phyloP scores from a whole-genome alignment of 306 rosid species.

The Canavalia ensiformis region DNA sequence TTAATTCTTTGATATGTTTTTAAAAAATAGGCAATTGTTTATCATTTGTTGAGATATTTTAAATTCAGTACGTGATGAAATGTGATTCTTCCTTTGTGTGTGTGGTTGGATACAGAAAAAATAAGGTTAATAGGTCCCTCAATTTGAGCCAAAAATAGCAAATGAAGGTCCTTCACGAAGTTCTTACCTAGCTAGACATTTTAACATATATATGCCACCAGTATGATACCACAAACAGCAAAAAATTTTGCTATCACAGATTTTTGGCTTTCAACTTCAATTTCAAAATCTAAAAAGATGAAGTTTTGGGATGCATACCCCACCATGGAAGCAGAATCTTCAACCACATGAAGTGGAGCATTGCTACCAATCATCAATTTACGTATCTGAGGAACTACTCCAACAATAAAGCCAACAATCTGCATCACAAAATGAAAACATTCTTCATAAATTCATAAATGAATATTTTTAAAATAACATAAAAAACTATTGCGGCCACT shows the following conservation, averaged over 20 bases:
- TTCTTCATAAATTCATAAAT: background rate
- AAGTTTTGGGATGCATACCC: slow-evolving; percentile 64
- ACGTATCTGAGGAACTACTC: slow-evolving; percentile 64
- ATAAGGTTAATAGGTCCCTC: too few species aligned
- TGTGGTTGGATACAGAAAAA: too few species aligned
- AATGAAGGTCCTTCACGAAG: too few species aligned
- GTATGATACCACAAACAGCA: too few species aligned
- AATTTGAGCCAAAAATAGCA: too few species aligned
- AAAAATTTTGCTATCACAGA: background rate
- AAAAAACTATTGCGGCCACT: background rate
- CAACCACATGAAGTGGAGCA: slow-evolving; percentile 82
- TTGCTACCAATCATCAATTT: slow-evolving; percentile 60
- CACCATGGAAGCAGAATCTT: slow-evolving; percentile 68
- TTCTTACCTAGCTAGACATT: too few species aligned
- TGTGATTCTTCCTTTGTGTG: too few species aligned
- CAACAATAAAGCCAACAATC: slow-evolving; percentile 73
- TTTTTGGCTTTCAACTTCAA: background rate
- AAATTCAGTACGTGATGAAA: too few species aligned
- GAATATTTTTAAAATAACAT: background rate
- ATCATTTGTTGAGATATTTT: too few species aligned
- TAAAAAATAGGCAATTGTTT: too few species aligned
- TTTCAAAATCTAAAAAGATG: slow-evolving; percentile 3
- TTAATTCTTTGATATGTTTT: too few species aligned
- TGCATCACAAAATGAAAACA: slow-evolving; percentile 26
- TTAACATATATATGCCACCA: too few species aligned